These are phyloP conservation scores for Aaosphaeria arxii DNA, from an alignment of 2,329 filamentous ascomycete genomes.

Conservation along the genomic window DNA sequence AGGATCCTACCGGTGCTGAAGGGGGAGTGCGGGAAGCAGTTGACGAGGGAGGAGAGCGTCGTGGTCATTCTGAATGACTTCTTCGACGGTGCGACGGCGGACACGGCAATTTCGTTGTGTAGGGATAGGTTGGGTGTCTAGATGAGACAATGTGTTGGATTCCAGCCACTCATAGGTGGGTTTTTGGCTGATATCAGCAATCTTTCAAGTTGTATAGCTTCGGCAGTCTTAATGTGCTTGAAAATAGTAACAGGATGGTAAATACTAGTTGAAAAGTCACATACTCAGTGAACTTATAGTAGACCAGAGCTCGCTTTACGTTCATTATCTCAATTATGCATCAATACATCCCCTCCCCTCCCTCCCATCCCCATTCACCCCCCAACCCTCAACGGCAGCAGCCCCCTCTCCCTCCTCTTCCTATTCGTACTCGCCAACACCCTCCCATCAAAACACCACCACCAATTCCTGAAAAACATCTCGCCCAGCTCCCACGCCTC, in stretches of 20 bases:
- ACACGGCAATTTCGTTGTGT: slow-evolving; percentile 44
- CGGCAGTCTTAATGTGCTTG: too few species aligned
- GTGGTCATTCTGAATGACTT: slow-evolving; percentile 52
- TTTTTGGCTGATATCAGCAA: too few species aligned
- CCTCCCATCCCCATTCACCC: too few species aligned
- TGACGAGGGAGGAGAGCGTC: slow-evolving; percentile 41
- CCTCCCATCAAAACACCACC: slow-evolving; percentile 56
- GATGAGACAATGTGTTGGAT: too few species aligned
- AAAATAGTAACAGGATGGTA: too few species aligned
- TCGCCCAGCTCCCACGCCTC: slow-evolving; percentile 58
- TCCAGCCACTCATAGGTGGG: too few species aligned
- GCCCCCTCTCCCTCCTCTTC: slow-evolving; percentile 49
- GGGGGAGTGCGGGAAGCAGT: slow-evolving; percentile 38
- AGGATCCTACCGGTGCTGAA: slow-evolving; percentile 49
- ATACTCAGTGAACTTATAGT: too few species aligned
- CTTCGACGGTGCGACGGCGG: slow-evolving; percentile 49
- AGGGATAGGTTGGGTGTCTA: slow-evolving; percentile 29
- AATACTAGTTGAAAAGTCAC: too few species aligned
- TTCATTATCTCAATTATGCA: too few species aligned
- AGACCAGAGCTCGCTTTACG: too few species aligned
- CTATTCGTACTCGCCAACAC: slow-evolving; percentile 56
- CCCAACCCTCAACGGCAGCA: slow-evolving; percentile 9
- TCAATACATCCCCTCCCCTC: too few species aligned
- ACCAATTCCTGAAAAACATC: slow-evolving; percentile 58
- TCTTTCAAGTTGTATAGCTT: too few species aligned